Base-by-base conservation (phyloP, 2,329 filamentous ascomycete species). In the Scleromitrula shiraiana region DNA sequence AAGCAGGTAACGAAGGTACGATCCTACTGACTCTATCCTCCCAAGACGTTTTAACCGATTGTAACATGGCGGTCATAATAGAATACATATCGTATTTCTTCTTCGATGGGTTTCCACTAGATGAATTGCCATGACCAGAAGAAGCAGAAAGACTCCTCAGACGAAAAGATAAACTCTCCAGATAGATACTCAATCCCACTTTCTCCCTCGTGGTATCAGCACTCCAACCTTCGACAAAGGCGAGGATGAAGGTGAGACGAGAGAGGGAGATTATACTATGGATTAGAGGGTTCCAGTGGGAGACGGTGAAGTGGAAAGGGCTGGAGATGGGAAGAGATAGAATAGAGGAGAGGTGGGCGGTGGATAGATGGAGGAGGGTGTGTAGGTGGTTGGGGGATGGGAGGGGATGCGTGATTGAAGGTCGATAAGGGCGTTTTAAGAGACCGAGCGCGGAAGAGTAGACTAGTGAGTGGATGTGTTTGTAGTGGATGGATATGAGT, bases 181-280 rank as follows among this genome's bases (percentile, higher is more conserved):
- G 51, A 48, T 62, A 63, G 54, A 62, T 58, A 1, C 51, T 51
- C 27, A 63, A 39, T 1, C 59, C 60, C 1, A 61, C 38, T 23
- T 53, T 56, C 24, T 53, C 40, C 8, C 59, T 49, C 2, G 60
- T 57, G 2, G 51, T 56, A 1, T 52, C 49, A 1, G 51, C 36
- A 33, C 58, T 53, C 61, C 60, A 62, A 8, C 47, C 47, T 14
- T 57, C 35, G 12, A 41, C 49, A 10, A 47, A 41, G 2, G 60
- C 59, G 50, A 62, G 57, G 23, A 60, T 20, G 32, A 62, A 63
- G 0, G 60, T 57, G 1, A 63, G 53, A 8, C 59, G 39, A 1
- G 56, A 57, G 15, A 59, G 46, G 2, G 55, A 36, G 8, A 63
- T 41, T 0, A 61, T 49, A 2, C 41, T 27, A 23, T 58, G 53